These are phyloP conservation scores for Glaciozyma antarctica DNA, from an alignment of 768 basidiomycete species.

Conservation along the genomic window DNA sequence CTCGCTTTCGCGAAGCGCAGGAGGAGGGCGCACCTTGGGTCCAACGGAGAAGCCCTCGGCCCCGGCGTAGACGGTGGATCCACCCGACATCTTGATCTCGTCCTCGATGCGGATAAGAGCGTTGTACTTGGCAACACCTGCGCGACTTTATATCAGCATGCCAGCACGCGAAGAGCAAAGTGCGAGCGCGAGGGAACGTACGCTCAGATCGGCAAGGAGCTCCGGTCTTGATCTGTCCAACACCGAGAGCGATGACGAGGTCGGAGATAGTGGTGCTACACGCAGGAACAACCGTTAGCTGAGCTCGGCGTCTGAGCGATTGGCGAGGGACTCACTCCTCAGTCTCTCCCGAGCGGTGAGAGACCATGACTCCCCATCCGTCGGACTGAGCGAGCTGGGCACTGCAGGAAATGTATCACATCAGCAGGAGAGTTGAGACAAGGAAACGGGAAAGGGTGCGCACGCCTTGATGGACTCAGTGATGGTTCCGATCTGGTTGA, in stretches of 20 bases:
- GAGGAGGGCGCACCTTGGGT: slow-evolving; percentile 41
- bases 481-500: slow-evolving; percentile 98
- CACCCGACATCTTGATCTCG: slow-evolving; percentile 51
- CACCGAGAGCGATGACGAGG: slow-evolving; percentile 79
- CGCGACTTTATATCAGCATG: not conserved
- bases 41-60: slow-evolving; percentile 72
- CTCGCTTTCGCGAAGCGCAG: no score
- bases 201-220: slow-evolving; percentile 93
- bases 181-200: slow-evolving; percentile 36
- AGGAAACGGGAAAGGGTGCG: slow-evolving; percentile 39
- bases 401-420: slow-evolving; percentile 41
- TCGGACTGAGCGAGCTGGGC: slow-evolving; percentile 91
- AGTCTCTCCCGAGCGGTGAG: slow-evolving; percentile 96
- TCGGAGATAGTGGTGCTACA: slow-evolving; percentile 55
- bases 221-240: slow-evolving; percentile 97
- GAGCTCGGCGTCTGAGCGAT: not conserved
- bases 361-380: slow-evolving; percentile 99
- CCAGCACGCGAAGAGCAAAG: not conserved
- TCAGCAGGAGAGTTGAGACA: not conserved
- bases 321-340: slow-evolving; percentile 42
- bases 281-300: not conserved
- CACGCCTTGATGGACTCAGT: slow-evolving; percentile 93
- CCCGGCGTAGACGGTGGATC: slow-evolving; percentile 62
- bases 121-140: slow-evolving; percentile 49
- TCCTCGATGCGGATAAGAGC: slow-evolving; percentile 80